Evolutionary conservation across 768 basidiomycete species (phyloP).

Genomic region (Tricholoma terreum): DNA sequence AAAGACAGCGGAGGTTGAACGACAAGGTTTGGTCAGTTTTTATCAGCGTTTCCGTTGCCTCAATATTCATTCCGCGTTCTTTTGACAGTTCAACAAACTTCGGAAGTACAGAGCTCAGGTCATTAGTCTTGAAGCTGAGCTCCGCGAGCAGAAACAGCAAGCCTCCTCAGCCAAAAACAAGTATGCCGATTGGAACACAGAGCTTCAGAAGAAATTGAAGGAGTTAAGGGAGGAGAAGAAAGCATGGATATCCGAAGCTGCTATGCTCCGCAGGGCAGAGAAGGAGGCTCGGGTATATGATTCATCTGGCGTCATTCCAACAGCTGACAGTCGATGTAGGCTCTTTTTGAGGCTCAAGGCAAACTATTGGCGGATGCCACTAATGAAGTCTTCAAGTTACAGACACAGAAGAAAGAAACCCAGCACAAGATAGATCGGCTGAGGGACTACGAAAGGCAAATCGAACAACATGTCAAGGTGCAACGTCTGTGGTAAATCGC

Average conservation of each 20-base stretch:
- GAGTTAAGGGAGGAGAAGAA: slow-evolving; percentile 79
- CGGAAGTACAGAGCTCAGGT: slow-evolving; percentile 74
- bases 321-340: slow-evolving; percentile 34
- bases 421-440: slow-evolving; percentile 80
- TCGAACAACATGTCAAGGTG: slow-evolving; percentile 74
- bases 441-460: slow-evolving; percentile 82
- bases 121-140: slow-evolving; percentile 59
- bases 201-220: slow-evolving; percentile 74
- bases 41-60: background rate
- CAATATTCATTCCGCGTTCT: background rate
- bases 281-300: slow-evolving; percentile 61
- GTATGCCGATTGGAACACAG: slow-evolving; percentile 80
- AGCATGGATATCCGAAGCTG: slow-evolving; percentile 69
- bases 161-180: slow-evolving; percentile 72
- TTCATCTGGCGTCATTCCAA: background rate
- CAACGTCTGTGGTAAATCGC: slow-evolving; percentile 71
- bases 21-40: slow-evolving; percentile 69
- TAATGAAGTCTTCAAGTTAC: slow-evolving; percentile 65
- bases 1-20: slow-evolving; percentile 74
- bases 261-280: slow-evolving; percentile 62
- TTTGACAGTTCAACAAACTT: slow-evolving; percentile 70
- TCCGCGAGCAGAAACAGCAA: slow-evolving; percentile 71
- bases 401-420: slow-evolving; percentile 74
- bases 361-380: slow-evolving; percentile 66
- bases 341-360: slow-evolving; percentile 65